phyloP scores from a whole-genome alignment of 2,329 filamentous ascomycete species.

The Neopestalotiopsis clavispora region DNA sequence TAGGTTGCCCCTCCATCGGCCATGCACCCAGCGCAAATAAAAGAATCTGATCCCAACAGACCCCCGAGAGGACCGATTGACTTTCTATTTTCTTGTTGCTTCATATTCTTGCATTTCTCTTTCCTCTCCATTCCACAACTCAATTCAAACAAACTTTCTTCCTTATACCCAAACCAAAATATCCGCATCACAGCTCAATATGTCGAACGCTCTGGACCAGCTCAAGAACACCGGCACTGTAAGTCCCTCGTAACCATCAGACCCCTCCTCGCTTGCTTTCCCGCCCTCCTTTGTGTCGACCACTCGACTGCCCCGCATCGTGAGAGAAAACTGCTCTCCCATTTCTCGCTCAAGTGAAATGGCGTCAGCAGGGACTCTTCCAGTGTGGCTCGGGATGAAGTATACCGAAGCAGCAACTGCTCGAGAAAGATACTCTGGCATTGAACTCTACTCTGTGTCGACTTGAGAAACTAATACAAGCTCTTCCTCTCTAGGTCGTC shows the following conservation, averaged over 20 bases:
- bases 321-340: background rate
- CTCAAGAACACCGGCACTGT: conserved; percentile 97
- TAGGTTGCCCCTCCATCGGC: conserved; percentile 9
- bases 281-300: background rate
- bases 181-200: conserved; percentile 42
- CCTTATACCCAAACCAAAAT: background rate
- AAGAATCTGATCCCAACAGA: conserved; percentile 7
- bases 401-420: background rate
- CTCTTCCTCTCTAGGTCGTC: conserved; percentile 68
- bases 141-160: background rate
- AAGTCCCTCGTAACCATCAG: conserved; percentile 51
- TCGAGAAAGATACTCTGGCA: background rate
- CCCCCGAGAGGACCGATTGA: background rate
- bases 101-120: conserved; percentile 9
- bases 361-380: background rate
- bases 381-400: background rate
- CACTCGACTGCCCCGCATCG: conserved; percentile 13
- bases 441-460: background rate
- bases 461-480: background rate
- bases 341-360: conserved; percentile 14
- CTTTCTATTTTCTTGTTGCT: too few species aligned
- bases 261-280: conserved; percentile 12
- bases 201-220: conserved; percentile 93
- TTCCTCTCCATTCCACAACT: background rate
- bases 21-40: background rate